Conservation (phyloP, 2,329 filamentous ascomycete species). For the Annulohypoxylon truncatum region DNA sequence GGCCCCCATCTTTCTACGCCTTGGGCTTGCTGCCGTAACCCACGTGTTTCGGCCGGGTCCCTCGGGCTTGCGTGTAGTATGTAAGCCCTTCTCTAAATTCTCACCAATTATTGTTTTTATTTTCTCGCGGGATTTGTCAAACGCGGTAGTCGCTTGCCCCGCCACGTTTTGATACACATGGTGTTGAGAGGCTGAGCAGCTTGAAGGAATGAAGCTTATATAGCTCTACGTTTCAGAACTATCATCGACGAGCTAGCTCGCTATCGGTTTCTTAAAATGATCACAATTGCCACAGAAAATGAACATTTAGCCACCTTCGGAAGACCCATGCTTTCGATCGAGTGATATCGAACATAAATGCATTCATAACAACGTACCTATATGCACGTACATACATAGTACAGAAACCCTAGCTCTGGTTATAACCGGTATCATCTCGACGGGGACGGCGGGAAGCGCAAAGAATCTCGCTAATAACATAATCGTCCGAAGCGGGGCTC, state of each 20-base stretch:
- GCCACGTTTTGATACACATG: slow-evolving; percentile 33
- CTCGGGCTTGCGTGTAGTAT: slow-evolving; percentile 21
- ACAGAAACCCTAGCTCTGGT: neutral
- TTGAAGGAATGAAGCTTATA: slow-evolving; percentile 34
- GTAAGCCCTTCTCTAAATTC: neutral
- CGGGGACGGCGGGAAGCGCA: slow-evolving; percentile 13
- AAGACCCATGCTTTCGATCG: slow-evolving; percentile 8
- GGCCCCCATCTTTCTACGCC: slow-evolving; percentile 32
- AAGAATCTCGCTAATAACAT: slow-evolving; percentile 20
- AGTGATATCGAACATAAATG: neutral
- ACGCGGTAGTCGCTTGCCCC: slow-evolving; percentile 29
- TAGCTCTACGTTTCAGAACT: slow-evolving; percentile 32
- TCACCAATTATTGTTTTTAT: slow-evolving; percentile 12
- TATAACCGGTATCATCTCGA: slow-evolving; percentile 11
- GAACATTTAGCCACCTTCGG: neutral
- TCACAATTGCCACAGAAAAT: slow-evolving; percentile 4
- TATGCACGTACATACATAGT: neutral
- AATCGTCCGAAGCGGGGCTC: slow-evolving; percentile 22
- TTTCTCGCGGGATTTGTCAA: slow-evolving; percentile 14
- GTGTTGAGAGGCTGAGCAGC: slow-evolving; percentile 31
- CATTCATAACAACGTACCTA: slow-evolving; percentile 11
- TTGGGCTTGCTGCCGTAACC: slow-evolving; percentile 22
- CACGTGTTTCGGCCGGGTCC: slow-evolving; percentile 38
- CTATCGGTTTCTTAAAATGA: slow-evolving; percentile 24
- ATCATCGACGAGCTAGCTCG: slow-evolving; percentile 29